Conservation (phyloP, 108 stramenopile species). For the Craspedostauros australis region DNA sequence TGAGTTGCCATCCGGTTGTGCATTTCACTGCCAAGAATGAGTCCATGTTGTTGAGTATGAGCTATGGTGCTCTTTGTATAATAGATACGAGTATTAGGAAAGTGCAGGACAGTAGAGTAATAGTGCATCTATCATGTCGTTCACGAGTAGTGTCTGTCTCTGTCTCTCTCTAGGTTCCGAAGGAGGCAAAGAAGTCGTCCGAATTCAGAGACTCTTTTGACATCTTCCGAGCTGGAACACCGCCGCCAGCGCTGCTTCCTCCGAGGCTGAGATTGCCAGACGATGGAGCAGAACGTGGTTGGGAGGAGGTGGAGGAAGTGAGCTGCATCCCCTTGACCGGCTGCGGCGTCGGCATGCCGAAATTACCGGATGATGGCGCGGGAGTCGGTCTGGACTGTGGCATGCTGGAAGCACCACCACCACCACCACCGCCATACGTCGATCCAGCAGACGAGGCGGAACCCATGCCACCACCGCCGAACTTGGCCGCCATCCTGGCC, state of each 20-base stretch:
- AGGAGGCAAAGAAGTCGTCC: conserved; percentile 81
- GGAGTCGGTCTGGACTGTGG: conserved; percentile 5
- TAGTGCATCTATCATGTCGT: too few species aligned
- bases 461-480: conserved; percentile 55
- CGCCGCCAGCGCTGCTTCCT: too few species aligned
- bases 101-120: too few species aligned
- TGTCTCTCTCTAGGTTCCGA: conserved; percentile 48
- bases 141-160: neutral
- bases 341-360: too few species aligned
- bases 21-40: too few species aligned
- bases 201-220: conserved; percentile 12
- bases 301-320: too few species aligned
- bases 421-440: conserved; percentile 15
- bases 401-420: conserved; percentile 16
- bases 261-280: conserved; percentile 21
- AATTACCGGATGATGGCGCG: conserved; percentile 26
- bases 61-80: too few species aligned
- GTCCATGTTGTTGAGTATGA: too few species aligned
- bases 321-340: too few species aligned
- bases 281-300: conserved; percentile 17
- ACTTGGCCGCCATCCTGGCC: conserved; percentile 85
- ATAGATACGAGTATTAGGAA: too few species aligned
- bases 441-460: conserved; percentile 15
- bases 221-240: neutral
- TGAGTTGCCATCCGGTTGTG: too few species aligned